phyloP scores from a whole-genome alignment of 1,284 basidiomycete genomes.

The Neotropicomus parvogracilis region DNA sequence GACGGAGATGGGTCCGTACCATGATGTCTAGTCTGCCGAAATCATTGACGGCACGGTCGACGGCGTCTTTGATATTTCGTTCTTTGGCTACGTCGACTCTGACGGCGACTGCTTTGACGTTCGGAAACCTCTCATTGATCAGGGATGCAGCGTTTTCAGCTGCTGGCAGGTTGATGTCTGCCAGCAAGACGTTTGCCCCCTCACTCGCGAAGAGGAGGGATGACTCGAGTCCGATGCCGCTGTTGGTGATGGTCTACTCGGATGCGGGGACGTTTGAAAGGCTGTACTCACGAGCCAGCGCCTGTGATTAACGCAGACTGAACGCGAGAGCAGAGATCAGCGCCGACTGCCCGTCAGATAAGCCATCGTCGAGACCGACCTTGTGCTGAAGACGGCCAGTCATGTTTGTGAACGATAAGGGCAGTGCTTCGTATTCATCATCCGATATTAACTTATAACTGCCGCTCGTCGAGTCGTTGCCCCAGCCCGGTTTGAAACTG shows the following conservation, averaged over 20 bases:
- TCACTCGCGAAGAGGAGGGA: conserved; percentile 90
- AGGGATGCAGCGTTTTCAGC: conserved; percentile 69
- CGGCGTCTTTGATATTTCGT: conserved; percentile 75
- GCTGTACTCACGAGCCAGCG: conserved; percentile 72
- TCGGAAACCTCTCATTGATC: conserved; percentile 66
- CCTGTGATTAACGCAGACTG: conserved; percentile 81
- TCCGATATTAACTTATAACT: no score
- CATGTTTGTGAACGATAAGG: conserved; percentile 46
- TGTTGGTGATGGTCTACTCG: conserved; percentile 30
- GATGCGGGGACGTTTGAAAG: not conserved
- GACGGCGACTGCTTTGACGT: conserved; percentile 67
- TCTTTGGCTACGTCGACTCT: conserved; percentile 90
- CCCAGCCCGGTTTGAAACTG: conserved; percentile 18
- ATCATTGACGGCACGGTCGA: conserved; percentile 75
- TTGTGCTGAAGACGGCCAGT: conserved; percentile 69
- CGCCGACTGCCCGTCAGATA: not conserved
- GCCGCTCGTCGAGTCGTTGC: no score
- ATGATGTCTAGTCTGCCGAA: conserved; percentile 92
- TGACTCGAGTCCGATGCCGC: conserved; percentile 92
- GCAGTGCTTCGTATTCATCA: no score
- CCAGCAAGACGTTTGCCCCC: conserved; percentile 83
- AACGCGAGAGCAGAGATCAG: conserved; percentile 11
- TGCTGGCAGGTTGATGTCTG: conserved; percentile 80
- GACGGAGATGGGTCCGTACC: conserved; percentile 44
- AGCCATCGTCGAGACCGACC: conserved; percentile 35